phyloP scores from a whole-genome alignment of 2,329 filamentous ascomycete genomes.

The Penicillium sp. region DNA sequence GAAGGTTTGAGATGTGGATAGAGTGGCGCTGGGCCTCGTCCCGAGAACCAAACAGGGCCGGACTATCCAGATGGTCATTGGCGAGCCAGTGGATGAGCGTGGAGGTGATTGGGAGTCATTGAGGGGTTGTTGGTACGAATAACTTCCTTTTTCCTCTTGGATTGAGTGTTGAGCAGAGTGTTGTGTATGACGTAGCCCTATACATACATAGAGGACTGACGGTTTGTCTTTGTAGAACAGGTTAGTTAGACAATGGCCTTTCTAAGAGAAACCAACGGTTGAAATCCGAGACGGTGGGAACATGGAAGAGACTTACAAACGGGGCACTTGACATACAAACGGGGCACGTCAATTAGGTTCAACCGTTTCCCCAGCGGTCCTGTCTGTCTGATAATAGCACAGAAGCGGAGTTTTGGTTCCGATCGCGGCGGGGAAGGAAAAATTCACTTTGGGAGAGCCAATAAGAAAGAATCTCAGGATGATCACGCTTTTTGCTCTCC shows the following conservation, averaged over 20 bases:
- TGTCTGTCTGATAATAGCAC: neutral
- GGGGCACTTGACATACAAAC: neutral
- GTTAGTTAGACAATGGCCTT: neutral
- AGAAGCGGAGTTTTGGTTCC: neutral
- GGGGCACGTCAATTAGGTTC: neutral
- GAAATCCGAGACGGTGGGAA: neutral
- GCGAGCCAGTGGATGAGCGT: neutral
- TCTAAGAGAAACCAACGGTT: neutral
- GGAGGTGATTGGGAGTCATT: neutral
- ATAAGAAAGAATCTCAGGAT: neutral
- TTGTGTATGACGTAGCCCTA: neutral
- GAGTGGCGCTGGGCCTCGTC: neutral
- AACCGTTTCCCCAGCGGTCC: neutral
- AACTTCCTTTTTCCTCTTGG: neutral
- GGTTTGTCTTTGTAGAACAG: neutral
- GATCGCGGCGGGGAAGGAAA: slow-evolving; percentile 2
- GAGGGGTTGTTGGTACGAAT: neutral
- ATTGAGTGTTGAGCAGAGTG: neutral
- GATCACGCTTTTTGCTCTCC: neutral
- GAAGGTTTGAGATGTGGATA: neutral
- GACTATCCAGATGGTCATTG: neutral
- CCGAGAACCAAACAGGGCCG: neutral
- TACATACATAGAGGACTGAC: neutral
- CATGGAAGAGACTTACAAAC: neutral
- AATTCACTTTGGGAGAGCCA: neutral